Evolutionary conservation across 306 rosid genomes (phyloP).

Genomic region (Vigna trinervia): DNA sequence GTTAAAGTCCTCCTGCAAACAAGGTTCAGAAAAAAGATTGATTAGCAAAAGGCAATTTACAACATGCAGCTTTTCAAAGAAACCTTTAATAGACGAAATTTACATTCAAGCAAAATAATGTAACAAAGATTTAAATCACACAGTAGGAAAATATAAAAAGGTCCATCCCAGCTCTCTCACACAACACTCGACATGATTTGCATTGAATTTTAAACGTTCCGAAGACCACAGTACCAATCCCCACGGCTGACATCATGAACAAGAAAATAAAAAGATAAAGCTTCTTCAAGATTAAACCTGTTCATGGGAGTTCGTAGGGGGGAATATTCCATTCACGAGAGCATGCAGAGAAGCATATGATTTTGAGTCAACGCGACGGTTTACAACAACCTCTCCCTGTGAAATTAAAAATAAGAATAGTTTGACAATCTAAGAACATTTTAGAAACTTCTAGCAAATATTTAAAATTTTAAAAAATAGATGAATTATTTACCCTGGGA

Average conservation of each 20-base stretch:
- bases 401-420: constrained; percentile 47
- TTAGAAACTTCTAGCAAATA: constrained; percentile 13
- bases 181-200: constrained; percentile 19
- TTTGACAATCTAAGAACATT: constrained; percentile 36
- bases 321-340: constrained; percentile 93
- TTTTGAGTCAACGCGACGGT: constrained; percentile 72
- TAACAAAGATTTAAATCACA: constrained; percentile 30
- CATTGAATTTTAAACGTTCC: constrained; percentile 36
- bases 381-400: constrained; percentile 92
- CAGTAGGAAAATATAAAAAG: constrained; percentile 1
- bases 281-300: constrained; percentile 62
- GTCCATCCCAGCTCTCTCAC: background rate
- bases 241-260: constrained; percentile 2
- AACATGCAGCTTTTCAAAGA: constrained; percentile 14
- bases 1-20: constrained; percentile 87
- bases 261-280: constrained; percentile 21
- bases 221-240: background rate
- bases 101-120: constrained; percentile 12
- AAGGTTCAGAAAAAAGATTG: constrained; percentile 24
- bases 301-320: constrained; percentile 64
- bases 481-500: constrained; percentile 75
- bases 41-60: constrained; percentile 1
- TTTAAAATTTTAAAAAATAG: background rate
- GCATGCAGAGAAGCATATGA: constrained; percentile 88
- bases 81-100: background rate